These are phyloP conservation scores for Drechslera avenae DNA, from an alignment of 2,329 filamentous ascomycete species.

Conservation along the genomic window DNA sequence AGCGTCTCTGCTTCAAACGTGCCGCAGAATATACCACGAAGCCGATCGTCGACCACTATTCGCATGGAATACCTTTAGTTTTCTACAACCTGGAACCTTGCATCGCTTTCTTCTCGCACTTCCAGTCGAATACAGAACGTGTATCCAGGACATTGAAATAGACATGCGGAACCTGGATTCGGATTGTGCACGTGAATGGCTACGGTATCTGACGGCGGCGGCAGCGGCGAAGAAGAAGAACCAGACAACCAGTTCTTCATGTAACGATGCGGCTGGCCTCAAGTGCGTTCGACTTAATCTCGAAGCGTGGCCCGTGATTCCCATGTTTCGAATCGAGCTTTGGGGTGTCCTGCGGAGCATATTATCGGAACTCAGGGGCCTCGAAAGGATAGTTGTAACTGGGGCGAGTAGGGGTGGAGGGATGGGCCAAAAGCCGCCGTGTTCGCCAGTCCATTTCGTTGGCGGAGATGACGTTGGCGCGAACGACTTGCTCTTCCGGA, in stretches of 20 bases:
- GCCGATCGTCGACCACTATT: constrained; percentile 38
- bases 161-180: constrained; percentile 40
- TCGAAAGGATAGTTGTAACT: constrained; percentile 42
- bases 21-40: constrained; percentile 44
- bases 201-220: constrained; percentile 42
- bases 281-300: constrained; percentile 45
- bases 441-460: constrained; percentile 46
- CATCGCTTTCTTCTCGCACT: constrained; percentile 38
- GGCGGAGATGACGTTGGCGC: constrained; percentile 44
- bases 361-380: constrained; percentile 30
- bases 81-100: constrained; percentile 40
- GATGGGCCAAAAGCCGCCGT: constrained; percentile 41
- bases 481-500: constrained; percentile 40
- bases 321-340: constrained; percentile 36
- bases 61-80: constrained; percentile 45
- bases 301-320: constrained; percentile 39
- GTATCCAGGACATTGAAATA: constrained; percentile 45
- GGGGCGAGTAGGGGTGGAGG: constrained; percentile 40
- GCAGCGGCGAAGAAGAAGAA: too few relatives aligned
- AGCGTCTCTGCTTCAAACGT: constrained; percentile 44
- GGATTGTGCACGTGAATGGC: constrained; percentile 42
- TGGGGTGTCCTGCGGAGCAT: constrained; percentile 42
- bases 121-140: constrained; percentile 21
- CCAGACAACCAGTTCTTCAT: constrained; percentile 27
- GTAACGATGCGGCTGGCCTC: constrained; percentile 37